Evolutionary conservation across 1,284 basidiomycete genomes (phyloP), one percentile per base, ranked within the genome.

Genomic region (Phellinidium pouzarii): DNA sequence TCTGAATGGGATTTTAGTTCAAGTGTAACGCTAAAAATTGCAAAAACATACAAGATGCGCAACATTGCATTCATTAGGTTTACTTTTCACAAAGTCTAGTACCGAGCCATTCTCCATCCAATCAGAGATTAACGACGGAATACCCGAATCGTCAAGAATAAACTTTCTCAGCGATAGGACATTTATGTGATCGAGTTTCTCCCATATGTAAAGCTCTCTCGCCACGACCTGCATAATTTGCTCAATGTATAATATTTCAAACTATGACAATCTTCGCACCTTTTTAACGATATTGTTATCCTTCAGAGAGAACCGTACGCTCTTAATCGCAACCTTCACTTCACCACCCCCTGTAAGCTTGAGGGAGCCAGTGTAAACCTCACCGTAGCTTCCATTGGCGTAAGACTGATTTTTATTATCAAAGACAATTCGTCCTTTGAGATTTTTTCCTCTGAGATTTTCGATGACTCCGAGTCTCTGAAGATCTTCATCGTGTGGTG

Each of bases 61-160:
- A n/a, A 56, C 8, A 23, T 56, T 17, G 17, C 37, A 31, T 2
- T 42, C 27, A n/a, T n/a, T n/a, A 2, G 54, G 22, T 27, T 51
- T 44, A 23, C 7, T 26, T 20, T 44, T 48, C 11, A 57, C 37
- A 42, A 50, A 57, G n/a, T 40, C 40, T 3, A 34, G 14, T 9
- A 52, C 42, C 19, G 51, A 53, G 11, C 55, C 52, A 26, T 53
- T 53, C 7, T 50, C 48, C 52, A 57, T 57, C 42, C 53, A 57
- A 27, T 57, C 55, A 11, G 55, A 57, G 17, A 57, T 25, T 17
- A 57, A 26, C 5, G 26, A 17, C 14, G 48, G 48, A 53, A 43
- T 23, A 9, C 22, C 34, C 12, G 41, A 12, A 1, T 44, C 14
- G 12, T 53, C 52, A 7, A 40, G 4, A 5, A 36, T 22, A 23